A percentile compares a stretch with the other conserved stretches of the same genome.
Conservation (phyloP, 805 yeast genomes). For the Hanseniaspora vineae region DNA sequence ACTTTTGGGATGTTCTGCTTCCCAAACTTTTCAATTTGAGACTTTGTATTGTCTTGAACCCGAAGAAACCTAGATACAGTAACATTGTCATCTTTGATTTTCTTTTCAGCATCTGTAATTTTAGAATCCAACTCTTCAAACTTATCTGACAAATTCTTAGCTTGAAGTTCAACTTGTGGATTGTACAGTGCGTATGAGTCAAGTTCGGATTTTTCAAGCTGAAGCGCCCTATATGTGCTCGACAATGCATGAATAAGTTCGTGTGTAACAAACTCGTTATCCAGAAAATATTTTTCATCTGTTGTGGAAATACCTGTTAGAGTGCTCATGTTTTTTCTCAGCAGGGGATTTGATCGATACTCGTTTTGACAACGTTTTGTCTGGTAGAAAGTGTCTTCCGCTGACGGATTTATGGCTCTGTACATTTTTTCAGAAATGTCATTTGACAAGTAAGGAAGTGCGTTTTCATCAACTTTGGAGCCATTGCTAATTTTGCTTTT, state of each 20-base stretch:
- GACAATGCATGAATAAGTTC: slow-evolving; percentile 46
- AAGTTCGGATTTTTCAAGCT: slow-evolving; percentile 34
- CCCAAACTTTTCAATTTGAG: slow-evolving; percentile 17
- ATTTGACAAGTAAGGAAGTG: background rate
- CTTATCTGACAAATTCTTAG: slow-evolving; percentile 31
- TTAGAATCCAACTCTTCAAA: slow-evolving; percentile 34
- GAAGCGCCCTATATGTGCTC: slow-evolving; percentile 30
- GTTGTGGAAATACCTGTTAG: slow-evolving; percentile 38
- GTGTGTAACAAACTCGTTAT: slow-evolving; percentile 43
- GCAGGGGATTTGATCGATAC: slow-evolving; percentile 55
- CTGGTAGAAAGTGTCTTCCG: slow-evolving; percentile 33
- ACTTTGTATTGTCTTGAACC: slow-evolving; percentile 15
- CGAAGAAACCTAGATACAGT: slow-evolving; percentile 20
- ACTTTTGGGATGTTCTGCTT: slow-evolving; percentile 15
- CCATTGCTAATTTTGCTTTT: too few relatives aligned
- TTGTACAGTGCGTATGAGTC: slow-evolving; percentile 31
- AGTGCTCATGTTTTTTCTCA: slow-evolving; percentile 34
- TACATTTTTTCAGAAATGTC: slow-evolving; percentile 9
- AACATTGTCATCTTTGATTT: slow-evolving; percentile 20
- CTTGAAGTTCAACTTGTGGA: slow-evolving; percentile 29
- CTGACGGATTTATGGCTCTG: slow-evolving; percentile 7
- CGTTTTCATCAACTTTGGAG: too few relatives aligned
- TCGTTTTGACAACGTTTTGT: slow-evolving; percentile 50
- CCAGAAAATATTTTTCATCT: slow-evolving; percentile 21
- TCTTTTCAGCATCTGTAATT: slow-evolving; percentile 26